Percentiles rank a stretch among this genome's conserved stretches.
Conservation (phyloP, 2,329 filamentous ascomycete genomes). For the Epichloe glyceriae region DNA sequence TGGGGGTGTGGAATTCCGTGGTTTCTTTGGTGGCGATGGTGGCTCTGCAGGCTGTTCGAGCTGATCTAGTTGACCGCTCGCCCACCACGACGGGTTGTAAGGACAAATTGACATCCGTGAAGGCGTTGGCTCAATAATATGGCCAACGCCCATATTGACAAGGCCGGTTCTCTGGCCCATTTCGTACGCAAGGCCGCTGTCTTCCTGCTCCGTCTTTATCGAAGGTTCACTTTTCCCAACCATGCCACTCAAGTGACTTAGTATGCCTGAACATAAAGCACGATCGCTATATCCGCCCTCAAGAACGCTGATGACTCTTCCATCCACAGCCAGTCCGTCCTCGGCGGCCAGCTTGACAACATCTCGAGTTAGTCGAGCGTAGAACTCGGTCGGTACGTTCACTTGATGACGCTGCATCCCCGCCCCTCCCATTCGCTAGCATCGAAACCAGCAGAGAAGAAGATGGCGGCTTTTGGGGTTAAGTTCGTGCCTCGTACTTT, state of each 20-base stretch:
- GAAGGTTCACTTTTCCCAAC: constrained; percentile 37
- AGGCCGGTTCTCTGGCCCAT: constrained; percentile 41
- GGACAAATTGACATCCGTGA: constrained; percentile 21
- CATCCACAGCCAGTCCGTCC: constrained; percentile 62
- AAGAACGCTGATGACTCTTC: constrained; percentile 80
- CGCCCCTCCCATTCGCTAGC: constrained; percentile 83
- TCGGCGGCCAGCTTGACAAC: constrained; percentile 73
- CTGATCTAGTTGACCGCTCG: constrained; percentile 48
- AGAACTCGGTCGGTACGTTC: constrained; percentile 94
- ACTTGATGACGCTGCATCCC: constrained; percentile 95
- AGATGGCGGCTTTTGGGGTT: constrained; percentile 71
- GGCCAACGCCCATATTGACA: constrained; percentile 19
- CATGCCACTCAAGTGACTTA: constrained; percentile 82
- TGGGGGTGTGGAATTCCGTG: constrained; percentile 48
- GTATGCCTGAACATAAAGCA: constrained; percentile 72
- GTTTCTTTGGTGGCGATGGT: constrained; percentile 36
- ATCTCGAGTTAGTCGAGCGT: constrained; percentile 79
- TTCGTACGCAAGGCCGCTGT: constrained; percentile 40
- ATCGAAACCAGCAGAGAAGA: constrained; percentile 92
- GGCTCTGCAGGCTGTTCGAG: constrained; percentile 49
- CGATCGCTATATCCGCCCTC: constrained; percentile 95
- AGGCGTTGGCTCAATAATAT: constrained; percentile 1
- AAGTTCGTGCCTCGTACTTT: constrained; percentile 46
- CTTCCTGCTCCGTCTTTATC: constrained; percentile 19
- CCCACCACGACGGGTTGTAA: constrained; percentile 65